These are phyloP conservation scores for Mycena epipterygia DNA, from an alignment of 768 basidiomycete species.

Conservation along the genomic window DNA sequence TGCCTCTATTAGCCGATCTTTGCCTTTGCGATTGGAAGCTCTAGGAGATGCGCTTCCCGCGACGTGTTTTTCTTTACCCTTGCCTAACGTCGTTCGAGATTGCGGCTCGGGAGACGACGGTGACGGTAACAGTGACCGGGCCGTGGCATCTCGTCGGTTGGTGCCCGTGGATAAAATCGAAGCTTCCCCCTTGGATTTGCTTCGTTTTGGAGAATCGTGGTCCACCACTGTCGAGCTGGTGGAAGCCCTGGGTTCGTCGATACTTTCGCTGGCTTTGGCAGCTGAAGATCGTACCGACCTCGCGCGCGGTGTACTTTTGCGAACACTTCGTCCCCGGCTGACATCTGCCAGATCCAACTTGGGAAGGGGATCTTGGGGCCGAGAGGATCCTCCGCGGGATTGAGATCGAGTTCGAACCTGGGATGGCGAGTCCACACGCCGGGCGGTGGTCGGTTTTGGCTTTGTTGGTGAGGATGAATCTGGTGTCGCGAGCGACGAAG, in stretches of 20 bases:
- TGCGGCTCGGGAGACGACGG: neutral
- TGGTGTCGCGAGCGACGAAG: slow-evolving; percentile 36
- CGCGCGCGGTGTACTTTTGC: neutral
- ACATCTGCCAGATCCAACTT: slow-evolving; percentile 6
- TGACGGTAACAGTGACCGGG: neutral
- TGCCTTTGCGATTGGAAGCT: slow-evolving; percentile 24
- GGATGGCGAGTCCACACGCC: slow-evolving; percentile 29
- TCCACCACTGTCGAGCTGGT: neutral
- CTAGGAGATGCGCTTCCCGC: neutral
- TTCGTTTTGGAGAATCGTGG: neutral
- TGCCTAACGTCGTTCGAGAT: neutral
- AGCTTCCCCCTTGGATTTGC: neutral
- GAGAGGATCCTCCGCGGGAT: slow-evolving; percentile 22
- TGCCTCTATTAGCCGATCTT: slow-evolving; percentile 34
- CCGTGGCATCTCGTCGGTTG: neutral
- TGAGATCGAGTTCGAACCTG: slow-evolving; percentile 24
- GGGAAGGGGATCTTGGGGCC: neutral
- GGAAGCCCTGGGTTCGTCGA: neutral
- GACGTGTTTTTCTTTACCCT: neutral
- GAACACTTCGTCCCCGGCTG: slow-evolving; percentile 15
- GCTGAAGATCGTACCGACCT: slow-evolving; percentile 4
- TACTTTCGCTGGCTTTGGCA: neutral
- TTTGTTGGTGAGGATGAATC: slow-evolving; percentile 38
- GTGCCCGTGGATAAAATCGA: neutral
- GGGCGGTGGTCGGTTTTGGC: neutral